Evolutionary conservation across 345 rosid species (phyloP), one percentile per base, ranked within the genome.

Genomic region (Eucalyptus marginata): DNA sequence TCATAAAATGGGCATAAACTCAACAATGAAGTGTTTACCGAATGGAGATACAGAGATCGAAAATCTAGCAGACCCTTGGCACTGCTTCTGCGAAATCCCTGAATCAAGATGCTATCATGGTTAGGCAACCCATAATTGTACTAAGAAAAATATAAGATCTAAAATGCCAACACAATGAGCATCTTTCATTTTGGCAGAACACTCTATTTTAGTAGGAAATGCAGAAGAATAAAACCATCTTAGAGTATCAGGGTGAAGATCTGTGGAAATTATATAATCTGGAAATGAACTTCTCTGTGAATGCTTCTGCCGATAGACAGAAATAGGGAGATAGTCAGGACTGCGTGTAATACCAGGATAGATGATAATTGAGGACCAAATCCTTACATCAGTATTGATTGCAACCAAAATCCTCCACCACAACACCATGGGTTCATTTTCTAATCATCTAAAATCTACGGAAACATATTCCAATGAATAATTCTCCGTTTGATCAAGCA

Each of bases 21-120:
- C 62, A 89, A 90, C 36, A 83, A 43, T 62, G 54, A 85, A 33
- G 86, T 83, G 71, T 91, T 71, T 92, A 94, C 97, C 20, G 95
- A 92, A 88, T 94, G 95, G 85, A 95, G 97, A 90, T 95, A 95
- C 87, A 94, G 88, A 86, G 94, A 89, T 52, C 92, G 91, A 68
- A 94, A 92, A 87, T 95, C 95, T 49, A 90, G 43, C 79, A 71
- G 92, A 88, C 86, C 91, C 64, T 89, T 88, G 47, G 87, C 90
- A 89, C 15, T 91, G 85, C 92, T 93, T 92, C 97, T 91, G 40
- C 90, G 89, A 47, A 93, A 94, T 29, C 96, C 95, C 96, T 95
- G 81, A 18, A 33, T 89, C 27, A 88, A 83, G 76, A 89, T 83
- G 49, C 27, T 59, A 87, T 14, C 47, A 40, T 76, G 84, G 27